Evolutionary conservation across 192 early-diverging fungal genomes (phyloP).

Genomic region (Geranomyces michiganensis): DNA sequence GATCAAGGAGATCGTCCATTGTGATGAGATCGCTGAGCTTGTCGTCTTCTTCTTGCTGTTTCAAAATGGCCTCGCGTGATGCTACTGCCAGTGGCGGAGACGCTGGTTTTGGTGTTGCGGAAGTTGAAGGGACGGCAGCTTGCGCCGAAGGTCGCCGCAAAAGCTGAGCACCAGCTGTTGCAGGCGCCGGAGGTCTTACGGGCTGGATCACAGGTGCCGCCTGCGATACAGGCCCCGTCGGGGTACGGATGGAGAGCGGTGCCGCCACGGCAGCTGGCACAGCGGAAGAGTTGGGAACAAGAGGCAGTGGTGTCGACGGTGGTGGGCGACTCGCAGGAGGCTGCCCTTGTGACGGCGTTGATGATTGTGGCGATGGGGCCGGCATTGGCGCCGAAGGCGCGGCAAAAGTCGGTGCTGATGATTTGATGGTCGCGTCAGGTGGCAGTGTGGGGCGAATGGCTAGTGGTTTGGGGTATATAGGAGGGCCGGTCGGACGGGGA

Average conservation of each 20-base stretch:
- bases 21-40: conserved; percentile 5
- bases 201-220: background rate
- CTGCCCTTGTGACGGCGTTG: background rate
- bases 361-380: conserved; percentile 5
- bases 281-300: background rate
- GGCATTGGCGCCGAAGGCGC: background rate
- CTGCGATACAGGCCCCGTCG: background rate
- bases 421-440: background rate
- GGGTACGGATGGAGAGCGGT: too few species aligned
- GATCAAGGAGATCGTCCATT: conserved; percentile 28
- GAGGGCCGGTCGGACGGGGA: background rate
- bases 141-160: background rate
- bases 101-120: conserved; percentile 4
- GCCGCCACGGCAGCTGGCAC: too few species aligned
- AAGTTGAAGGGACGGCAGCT: background rate
- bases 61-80: background rate
- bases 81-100: background rate
- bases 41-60: conserved; percentile 6
- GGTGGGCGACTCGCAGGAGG: conserved; percentile 1
- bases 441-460: background rate
- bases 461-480: background rate
- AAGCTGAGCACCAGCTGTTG: conserved; percentile 2
- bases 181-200: background rate
- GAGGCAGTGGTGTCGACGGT: background rate
- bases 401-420: background rate